These are phyloP conservation scores for Fusarium piperis DNA, from an alignment of 2,329 filamentous ascomycete species.

Conservation along the genomic window DNA sequence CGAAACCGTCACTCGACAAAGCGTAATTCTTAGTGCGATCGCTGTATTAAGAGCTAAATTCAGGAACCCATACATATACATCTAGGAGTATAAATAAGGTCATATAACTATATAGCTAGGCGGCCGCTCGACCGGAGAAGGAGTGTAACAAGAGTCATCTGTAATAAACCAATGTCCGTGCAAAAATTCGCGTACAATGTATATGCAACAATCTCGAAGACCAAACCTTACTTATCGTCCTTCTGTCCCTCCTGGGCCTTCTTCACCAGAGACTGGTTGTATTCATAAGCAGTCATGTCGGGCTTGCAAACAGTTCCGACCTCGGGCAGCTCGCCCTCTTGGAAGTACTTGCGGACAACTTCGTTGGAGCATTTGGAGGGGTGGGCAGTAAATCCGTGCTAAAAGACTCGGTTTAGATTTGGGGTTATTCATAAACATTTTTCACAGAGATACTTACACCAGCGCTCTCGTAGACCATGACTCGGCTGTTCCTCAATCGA, in stretches of 20 bases:
- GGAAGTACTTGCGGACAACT: background rate
- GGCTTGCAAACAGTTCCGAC: background rate
- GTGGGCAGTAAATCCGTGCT: background rate
- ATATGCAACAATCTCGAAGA: background rate
- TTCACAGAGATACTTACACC: slow-evolving; percentile 12
- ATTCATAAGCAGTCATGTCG: background rate
- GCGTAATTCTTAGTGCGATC: no score
- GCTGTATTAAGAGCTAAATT: no score
- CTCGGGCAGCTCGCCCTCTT: background rate
- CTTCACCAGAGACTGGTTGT: background rate
- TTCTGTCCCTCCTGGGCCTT: background rate
- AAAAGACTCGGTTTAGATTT: background rate
- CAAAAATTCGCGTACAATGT: background rate
- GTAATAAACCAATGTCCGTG: background rate
- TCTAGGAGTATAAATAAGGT: no score
- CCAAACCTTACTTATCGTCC: background rate
- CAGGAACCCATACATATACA: no score
- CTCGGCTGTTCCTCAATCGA: slow-evolving; percentile 13
- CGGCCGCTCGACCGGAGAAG: background rate
- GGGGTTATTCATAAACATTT: background rate
- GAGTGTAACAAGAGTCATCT: background rate
- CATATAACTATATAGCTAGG: no score
- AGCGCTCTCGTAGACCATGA: slow-evolving; percentile 16
- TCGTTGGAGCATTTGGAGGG: background rate
- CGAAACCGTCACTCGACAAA: background rate